A percentile compares a stretch with the other conserved stretches of the same genome.
Evolutionary conservation across 306 rosid species (phyloP).

Genomic region (Calophaca sinica): DNA sequence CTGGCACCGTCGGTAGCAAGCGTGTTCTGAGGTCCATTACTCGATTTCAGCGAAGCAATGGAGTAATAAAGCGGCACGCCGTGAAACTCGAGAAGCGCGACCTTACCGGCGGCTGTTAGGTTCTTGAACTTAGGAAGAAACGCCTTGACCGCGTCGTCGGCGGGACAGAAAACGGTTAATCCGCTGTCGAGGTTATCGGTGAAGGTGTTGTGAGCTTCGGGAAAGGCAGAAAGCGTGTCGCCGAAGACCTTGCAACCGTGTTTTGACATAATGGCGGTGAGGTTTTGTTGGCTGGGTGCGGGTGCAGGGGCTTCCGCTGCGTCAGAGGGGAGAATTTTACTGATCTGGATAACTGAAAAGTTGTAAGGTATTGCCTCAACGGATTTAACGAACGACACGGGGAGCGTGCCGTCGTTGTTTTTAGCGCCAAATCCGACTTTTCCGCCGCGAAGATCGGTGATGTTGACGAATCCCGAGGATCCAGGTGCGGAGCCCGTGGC

Average conservation of each 20-base stretch:
- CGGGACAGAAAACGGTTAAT: constrained; percentile 77
- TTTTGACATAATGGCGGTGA: constrained; percentile 68
- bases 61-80: constrained; percentile 75
- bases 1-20: constrained; percentile 82
- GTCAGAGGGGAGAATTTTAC: constrained; percentile 64
- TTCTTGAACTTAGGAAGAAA: constrained; percentile 79
- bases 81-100: constrained; percentile 68
- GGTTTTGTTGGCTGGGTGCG: constrained; percentile 63
- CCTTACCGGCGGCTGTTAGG: constrained; percentile 62
- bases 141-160: constrained; percentile 66
- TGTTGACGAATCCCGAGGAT: constrained; percentile 82
- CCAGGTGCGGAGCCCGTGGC: constrained; percentile 87
- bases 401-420: constrained; percentile 60
- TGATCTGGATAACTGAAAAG: constrained; percentile 84
- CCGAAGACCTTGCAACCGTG: constrained; percentile 82
- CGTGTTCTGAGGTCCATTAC: constrained; percentile 72
- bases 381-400: constrained; percentile 71
- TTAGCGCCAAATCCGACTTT: constrained; percentile 80
- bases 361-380: constrained; percentile 76
- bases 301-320: constrained; percentile 82
- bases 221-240: constrained; percentile 51
- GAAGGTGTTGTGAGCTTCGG: constrained; percentile 54
- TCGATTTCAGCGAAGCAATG: constrained; percentile 61
- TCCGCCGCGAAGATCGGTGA: constrained; percentile 82
- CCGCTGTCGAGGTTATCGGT: constrained; percentile 66